These are phyloP conservation scores for Agaricus blazei DNA, from an alignment of 768 basidiomycete genomes.

Conservation along the genomic window DNA sequence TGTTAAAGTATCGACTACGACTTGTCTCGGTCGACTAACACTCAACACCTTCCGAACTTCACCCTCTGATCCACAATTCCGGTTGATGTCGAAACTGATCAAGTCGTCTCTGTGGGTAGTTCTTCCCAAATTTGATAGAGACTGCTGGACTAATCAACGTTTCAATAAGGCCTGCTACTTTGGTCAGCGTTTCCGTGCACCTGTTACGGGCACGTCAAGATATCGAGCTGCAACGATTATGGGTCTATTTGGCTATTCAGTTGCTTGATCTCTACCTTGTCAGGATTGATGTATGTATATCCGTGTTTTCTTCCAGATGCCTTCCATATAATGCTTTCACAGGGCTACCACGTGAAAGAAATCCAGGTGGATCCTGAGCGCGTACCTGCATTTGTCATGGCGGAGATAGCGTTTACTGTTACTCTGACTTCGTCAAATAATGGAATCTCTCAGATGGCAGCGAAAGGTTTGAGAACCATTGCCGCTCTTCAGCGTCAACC, in stretches of 20 bases:
- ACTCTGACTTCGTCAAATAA: slow-evolving; percentile 67
- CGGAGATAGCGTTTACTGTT: slow-evolving; percentile 71
- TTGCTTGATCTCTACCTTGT: slow-evolving; percentile 51
- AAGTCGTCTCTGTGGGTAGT: slow-evolving; percentile 40
- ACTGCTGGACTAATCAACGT: slow-evolving; percentile 3
- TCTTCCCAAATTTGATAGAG: neutral
- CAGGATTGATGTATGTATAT: slow-evolving; percentile 39
- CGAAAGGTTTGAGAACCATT: slow-evolving; percentile 62
- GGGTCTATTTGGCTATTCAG: slow-evolving; percentile 60
- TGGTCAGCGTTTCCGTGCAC: slow-evolving; percentile 50
- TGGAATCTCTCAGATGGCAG: slow-evolving; percentile 62
- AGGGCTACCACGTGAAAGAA: slow-evolving; percentile 40
- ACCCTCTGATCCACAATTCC: slow-evolving; percentile 30
- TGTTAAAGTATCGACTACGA: slow-evolving; percentile 57
- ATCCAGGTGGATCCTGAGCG: slow-evolving; percentile 50
- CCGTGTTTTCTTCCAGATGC: neutral
- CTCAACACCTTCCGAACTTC: slow-evolving; percentile 40
- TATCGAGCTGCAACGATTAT: slow-evolving; percentile 58
- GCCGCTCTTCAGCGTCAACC: slow-evolving; percentile 64
- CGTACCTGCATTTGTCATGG: slow-evolving; percentile 57
- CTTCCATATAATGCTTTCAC: neutral
- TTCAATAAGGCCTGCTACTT: slow-evolving; percentile 31
- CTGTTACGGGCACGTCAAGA: slow-evolving; percentile 58
- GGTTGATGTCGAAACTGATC: slow-evolving; percentile 37
- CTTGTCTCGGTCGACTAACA: slow-evolving; percentile 41